These are phyloP conservation scores for Neurospora africana DNA, from an alignment of 495 filamentous ascomycete genomes.

Conservation along the genomic window DNA sequence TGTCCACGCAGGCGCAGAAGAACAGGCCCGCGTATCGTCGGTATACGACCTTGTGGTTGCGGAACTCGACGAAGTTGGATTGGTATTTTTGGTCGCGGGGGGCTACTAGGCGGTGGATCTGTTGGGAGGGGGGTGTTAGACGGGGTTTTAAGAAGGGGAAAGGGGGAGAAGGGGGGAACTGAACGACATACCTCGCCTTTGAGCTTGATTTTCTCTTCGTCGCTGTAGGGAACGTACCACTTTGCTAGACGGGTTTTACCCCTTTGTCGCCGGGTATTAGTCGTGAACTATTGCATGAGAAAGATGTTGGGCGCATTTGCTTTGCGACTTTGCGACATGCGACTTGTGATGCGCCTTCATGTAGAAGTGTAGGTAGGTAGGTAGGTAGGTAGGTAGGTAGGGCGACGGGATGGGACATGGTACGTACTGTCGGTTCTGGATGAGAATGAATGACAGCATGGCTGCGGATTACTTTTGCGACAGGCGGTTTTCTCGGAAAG, in stretches of 20 bases:
- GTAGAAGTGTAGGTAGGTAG: background rate
- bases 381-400: background rate
- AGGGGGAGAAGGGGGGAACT: constrained; percentile 1
- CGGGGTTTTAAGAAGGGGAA: background rate
- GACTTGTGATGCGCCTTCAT: constrained; percentile 89
- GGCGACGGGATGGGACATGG: background rate
- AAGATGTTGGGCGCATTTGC: background rate
- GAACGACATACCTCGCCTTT: constrained; percentile 69
- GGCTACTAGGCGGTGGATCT: constrained; percentile 95
- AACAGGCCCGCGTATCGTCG: constrained; percentile 93
- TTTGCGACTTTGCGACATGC: constrained; percentile 98
- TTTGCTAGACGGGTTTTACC: constrained; percentile 97
- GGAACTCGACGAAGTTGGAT: constrained; percentile 97
- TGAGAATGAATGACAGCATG: constrained; percentile 87
- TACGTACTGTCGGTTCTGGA: constrained; percentile 86
- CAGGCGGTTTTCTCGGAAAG: background rate
- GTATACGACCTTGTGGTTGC: constrained; percentile 89
- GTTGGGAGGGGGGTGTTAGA: background rate
- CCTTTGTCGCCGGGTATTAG: constrained; percentile 36
- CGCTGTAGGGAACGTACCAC: constrained; percentile 96
- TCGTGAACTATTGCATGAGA: background rate
- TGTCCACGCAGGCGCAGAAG: constrained; percentile 98
- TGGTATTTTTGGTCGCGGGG: constrained; percentile 98
- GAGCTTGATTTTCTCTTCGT: constrained; percentile 92
- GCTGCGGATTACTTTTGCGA: constrained; percentile 5